A percentile compares a stretch with the other conserved stretches of the same genome.
Evolutionary conservation across 305 asterid species (phyloP).

Genomic region (Salvia sclarea): DNA sequence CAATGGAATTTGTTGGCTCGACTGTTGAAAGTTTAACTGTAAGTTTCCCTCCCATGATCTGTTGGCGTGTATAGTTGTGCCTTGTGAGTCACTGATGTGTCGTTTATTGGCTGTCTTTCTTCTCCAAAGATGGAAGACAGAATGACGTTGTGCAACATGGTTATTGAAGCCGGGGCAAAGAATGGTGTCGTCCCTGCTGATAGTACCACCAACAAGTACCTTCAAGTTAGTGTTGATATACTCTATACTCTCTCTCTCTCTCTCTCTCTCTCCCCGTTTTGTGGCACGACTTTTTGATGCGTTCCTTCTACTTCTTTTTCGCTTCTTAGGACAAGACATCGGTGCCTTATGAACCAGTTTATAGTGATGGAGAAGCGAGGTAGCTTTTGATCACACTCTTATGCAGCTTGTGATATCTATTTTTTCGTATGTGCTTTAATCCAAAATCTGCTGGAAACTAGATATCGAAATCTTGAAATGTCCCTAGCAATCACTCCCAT

Average conservation of each 20-base stretch:
- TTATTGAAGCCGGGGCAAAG: constrained; percentile 95
- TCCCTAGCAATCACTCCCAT: too few relatives aligned
- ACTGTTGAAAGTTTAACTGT: constrained; percentile 88
- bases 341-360: constrained; percentile 78
- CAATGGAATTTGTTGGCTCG: constrained; percentile 92
- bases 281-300: too few relatives aligned
- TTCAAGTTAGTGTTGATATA: constrained; percentile 52
- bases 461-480: too few relatives aligned
- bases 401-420: constrained; percentile 5
- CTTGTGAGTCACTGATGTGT: constrained; percentile 8
- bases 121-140: constrained; percentile 88
- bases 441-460: background rate
- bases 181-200: constrained; percentile 95
- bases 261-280: too few relatives aligned
- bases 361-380: constrained; percentile 91
- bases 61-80: background rate
- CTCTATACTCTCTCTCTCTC: background rate
- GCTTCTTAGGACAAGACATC: constrained; percentile 74
- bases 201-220: constrained; percentile 79
- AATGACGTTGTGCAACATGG: constrained; percentile 98
- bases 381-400: constrained; percentile 32
- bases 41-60: constrained; percentile 32
- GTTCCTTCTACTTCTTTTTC: too few relatives aligned
- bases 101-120: constrained; percentile 12
- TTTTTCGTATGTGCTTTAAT: background rate